Evolutionary conservation across 73 alveolate genomes (phyloP).

Genomic region (Stentor roeselii): DNA sequence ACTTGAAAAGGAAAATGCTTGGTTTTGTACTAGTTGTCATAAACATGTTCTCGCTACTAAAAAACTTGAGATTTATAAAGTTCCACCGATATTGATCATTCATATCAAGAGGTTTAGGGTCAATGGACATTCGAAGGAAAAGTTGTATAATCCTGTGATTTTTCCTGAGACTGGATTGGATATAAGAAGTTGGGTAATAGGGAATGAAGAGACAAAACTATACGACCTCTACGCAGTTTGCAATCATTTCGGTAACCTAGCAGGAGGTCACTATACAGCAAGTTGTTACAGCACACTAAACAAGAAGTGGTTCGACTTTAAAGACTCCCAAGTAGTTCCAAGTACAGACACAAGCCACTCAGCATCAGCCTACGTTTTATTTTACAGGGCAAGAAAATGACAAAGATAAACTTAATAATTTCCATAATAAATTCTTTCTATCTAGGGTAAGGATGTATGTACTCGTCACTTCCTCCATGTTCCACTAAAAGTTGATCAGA

Average conservation of each 20-base stretch:
- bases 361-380: slow-evolving; percentile 19
- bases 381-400: background rate
- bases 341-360: background rate
- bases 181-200: slow-evolving; percentile 64
- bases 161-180: slow-evolving; percentile 67
- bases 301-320: slow-evolving; percentile 77
- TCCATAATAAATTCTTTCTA: too few relatives aligned
- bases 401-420: too few relatives aligned
- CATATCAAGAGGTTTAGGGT: slow-evolving; percentile 78
- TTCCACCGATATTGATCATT: slow-evolving; percentile 71
- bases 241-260: slow-evolving; percentile 94
- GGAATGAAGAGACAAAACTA: slow-evolving; percentile 41
- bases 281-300: background rate
- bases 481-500: slow-evolving; percentile 1
- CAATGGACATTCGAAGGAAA: slow-evolving; percentile 56
- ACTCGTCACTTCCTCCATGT: slow-evolving; percentile 23
- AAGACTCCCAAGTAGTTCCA: slow-evolving; percentile 75
- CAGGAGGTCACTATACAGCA: slow-evolving; percentile 99
- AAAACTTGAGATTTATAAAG: slow-evolving; percentile 76
- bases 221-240: slow-evolving; percentile 93
- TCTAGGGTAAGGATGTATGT: background rate
- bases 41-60: slow-evolving; percentile 73
- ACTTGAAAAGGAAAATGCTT: slow-evolving; percentile 81
- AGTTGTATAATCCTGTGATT: slow-evolving; percentile 56
- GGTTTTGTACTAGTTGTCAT: slow-evolving; percentile 70